These are phyloP conservation scores for Leccinum boreale DNA, from an alignment of 768 basidiomycete species.

Conservation along the genomic window DNA sequence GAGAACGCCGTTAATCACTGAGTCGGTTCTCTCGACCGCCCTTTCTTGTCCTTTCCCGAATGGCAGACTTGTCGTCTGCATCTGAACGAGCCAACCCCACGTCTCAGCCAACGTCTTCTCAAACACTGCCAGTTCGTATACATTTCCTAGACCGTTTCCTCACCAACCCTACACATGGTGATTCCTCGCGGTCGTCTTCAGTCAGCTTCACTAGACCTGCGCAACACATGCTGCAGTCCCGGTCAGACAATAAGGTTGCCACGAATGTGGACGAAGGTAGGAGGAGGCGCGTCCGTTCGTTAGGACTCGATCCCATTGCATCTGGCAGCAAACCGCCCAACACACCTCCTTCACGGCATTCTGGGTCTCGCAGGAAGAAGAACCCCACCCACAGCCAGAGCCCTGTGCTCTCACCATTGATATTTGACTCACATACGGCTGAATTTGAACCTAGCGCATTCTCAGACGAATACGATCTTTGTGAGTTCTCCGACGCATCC, in stretches of 20 bases:
- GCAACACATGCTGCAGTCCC: slow-evolving; percentile 11
- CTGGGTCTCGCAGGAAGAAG: slow-evolving; percentile 22
- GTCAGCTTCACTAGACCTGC: slow-evolving; percentile 18
- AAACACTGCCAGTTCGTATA: slow-evolving; percentile 26
- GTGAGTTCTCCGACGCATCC: slow-evolving; percentile 41
- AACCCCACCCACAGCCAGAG: slow-evolving; percentile 13
- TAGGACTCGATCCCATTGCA: slow-evolving; percentile 16
- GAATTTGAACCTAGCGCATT: slow-evolving; percentile 45
- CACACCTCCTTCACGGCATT: slow-evolving; percentile 11
- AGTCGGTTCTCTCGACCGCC: not conserved
- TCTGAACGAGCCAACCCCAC: slow-evolving; percentile 17
- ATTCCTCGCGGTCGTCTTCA: slow-evolving; percentile 33
- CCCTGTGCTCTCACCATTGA: slow-evolving; percentile 17
- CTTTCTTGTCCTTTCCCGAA: slow-evolving; percentile 7
- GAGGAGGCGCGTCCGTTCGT: slow-evolving; percentile 21
- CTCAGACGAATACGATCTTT: slow-evolving; percentile 76
- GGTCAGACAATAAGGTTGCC: slow-evolving; percentile 12
- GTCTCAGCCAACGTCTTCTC: slow-evolving; percentile 11
- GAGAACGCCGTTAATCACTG: slow-evolving; percentile 10
- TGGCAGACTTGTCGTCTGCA: slow-evolving; percentile 29
- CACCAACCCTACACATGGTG: slow-evolving; percentile 19
- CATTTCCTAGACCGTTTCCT: slow-evolving; percentile 35
- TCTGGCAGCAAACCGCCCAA: slow-evolving; percentile 14
- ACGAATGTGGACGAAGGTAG: slow-evolving; percentile 14
- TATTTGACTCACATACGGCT: slow-evolving; percentile 25